Conservation (phyloP, 1,139 yeast genomes). For the Geotrichum macrosporum region DNA sequence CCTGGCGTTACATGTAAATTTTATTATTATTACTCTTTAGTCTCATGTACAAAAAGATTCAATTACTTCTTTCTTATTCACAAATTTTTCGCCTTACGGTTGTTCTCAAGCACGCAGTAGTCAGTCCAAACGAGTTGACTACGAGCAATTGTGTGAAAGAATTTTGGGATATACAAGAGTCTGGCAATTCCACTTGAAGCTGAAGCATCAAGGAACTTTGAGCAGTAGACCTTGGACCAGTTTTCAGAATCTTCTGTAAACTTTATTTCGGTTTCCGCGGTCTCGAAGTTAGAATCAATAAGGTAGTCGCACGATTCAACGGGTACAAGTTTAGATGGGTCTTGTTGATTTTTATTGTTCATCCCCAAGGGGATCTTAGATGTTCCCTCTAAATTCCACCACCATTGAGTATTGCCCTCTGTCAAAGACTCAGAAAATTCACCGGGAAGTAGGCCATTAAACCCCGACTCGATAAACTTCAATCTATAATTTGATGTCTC, state of each 20-base stretch:
- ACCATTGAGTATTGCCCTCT: constrained; percentile 19
- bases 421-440: constrained; percentile 55
- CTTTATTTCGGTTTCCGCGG: constrained; percentile 29
- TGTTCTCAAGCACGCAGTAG: constrained; percentile 31
- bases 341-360: constrained; percentile 63
- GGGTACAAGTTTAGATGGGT: constrained; percentile 29
- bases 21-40: not conserved
- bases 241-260: constrained; percentile 27
- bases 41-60: not conserved
- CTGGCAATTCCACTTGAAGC: constrained; percentile 42
- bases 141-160: constrained; percentile 25
- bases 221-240: constrained; percentile 39
- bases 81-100: not conserved
- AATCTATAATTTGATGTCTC: constrained; percentile 46
- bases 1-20: not conserved
- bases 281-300: constrained; percentile 34
- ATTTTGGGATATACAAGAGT: constrained; percentile 39
- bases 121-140: constrained; percentile 31
- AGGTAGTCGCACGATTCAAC: constrained; percentile 36
- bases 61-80: too few species aligned
- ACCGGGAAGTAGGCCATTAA: constrained; percentile 84
- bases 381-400: constrained; percentile 34
- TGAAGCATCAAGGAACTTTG: constrained; percentile 38
- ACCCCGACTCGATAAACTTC: constrained; percentile 68
- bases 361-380: constrained; percentile 54